These are phyloP conservation scores for Fusarium foetens DNA, from an alignment of 2,329 filamentous ascomycete genomes.

Conservation along the genomic window DNA sequence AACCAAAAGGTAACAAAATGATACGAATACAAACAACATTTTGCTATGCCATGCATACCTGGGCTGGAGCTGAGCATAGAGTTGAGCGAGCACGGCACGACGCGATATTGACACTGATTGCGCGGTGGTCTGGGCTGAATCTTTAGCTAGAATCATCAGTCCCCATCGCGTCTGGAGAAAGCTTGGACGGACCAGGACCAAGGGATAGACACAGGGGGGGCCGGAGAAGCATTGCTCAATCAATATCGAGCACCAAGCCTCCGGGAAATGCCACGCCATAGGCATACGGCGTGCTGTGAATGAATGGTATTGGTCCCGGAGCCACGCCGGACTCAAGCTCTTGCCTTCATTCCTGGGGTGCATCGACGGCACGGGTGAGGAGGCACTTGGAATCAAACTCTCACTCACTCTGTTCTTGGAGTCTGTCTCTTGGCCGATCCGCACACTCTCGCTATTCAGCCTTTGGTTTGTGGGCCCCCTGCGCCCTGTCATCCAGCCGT, in stretches of 20 bases:
- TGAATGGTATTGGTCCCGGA: constrained; percentile 14
- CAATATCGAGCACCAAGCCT: constrained; percentile 23
- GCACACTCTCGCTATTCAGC: constrained; percentile 15
- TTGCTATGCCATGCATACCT: not conserved
- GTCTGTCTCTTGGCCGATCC: constrained; percentile 14
- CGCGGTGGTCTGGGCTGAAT: constrained; percentile 25
- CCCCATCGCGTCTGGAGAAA: constrained; percentile 34
- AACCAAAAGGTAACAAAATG: constrained; percentile 24
- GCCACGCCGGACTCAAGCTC: constrained; percentile 27
- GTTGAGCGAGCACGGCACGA: constrained; percentile 31
- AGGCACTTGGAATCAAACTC: constrained; percentile 17
- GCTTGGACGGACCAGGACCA: constrained; percentile 27
- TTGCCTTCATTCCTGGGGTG: constrained; percentile 29
- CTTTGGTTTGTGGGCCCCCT: constrained; percentile 15
- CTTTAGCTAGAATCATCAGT: constrained; percentile 13
- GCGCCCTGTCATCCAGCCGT: constrained; percentile 17
- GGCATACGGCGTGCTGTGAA: not conserved
- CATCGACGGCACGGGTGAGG: constrained; percentile 16
- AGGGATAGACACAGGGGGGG: constrained; percentile 32
- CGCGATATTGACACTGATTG: constrained; percentile 33
- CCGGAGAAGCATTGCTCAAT: constrained; percentile 1
- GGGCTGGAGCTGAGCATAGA: not conserved
- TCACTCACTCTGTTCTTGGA: not conserved
- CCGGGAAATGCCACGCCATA: constrained; percentile 25
- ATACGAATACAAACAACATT: not conserved